Evolutionary conservation across 2,329 filamentous ascomycete species (phyloP), one percentile per base, ranked within the genome.

Genomic region (Aspergillus sp.): DNA sequence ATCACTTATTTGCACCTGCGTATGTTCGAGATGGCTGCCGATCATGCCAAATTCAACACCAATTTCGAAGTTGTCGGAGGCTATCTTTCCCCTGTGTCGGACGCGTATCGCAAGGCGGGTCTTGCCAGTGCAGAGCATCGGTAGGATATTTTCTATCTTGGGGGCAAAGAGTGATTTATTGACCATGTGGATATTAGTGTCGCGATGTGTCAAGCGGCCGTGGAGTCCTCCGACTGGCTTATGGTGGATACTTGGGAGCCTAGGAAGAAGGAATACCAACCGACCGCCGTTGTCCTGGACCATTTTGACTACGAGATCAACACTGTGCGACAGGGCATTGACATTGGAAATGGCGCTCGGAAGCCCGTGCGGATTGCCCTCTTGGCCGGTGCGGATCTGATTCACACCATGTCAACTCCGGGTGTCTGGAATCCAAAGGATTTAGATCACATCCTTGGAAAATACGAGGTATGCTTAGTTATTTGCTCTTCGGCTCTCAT

Each of bases 231-330:
- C 40, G 81, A 82, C 56, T 90, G 86, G 83, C 74, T 94, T 47
- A 89, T 89, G 82, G 87, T 93, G 37, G 89, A 95, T 62, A 82
- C 86, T 0, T 94, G 87, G 85, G 90, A 95, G 73, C 86, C 88
- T n/a, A 74, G 86, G 57, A 83, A 94, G 69, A 80, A 84, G 59
- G 78, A 86, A 53, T 97, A 95, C 63, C 84, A 89, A 49, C 89
- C 90, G 11, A 97, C 91, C 1, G 91, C 90, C 33, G 80, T 86
- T 56, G 90, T 95, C 33, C 75, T 96, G 39, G 89, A 95, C 60
- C 91, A 96, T 68, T 93, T 96, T 57, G 83, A 94, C 53, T 72
- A 91, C 61, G 89, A 96, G 65, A 88, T 96, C 62, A 95, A 96
- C 63, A 78, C 80, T 26, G 79, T 88, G 36, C 73, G 83, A 28